A percentile compares a stretch with the other conserved stretches of the same genome.
phyloP scores from a whole-genome alignment of 257 asterid species.

The Jacaranda mimosifolia region DNA sequence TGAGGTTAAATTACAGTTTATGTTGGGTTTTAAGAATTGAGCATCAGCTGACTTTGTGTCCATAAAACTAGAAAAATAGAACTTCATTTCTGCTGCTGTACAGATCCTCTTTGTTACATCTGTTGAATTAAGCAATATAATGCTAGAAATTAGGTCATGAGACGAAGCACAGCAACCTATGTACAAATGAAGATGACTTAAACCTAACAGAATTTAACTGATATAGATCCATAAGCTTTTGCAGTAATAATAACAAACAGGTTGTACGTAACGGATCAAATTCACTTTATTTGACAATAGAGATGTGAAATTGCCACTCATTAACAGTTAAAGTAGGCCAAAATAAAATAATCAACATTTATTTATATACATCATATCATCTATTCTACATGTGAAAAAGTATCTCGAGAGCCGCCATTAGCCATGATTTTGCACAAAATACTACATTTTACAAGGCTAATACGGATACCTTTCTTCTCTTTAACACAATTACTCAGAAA shows the following conservation, averaged over 20 bases:
- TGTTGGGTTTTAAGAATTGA: slow-evolving; percentile 79
- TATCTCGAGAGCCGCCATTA: neutral
- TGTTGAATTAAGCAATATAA: slow-evolving; percentile 53
- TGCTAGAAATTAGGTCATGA: slow-evolving; percentile 28
- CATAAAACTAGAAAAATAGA: slow-evolving; percentile 82
- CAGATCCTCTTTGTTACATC: slow-evolving; percentile 87
- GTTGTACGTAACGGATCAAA: slow-evolving; percentile 13
- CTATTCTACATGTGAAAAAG: neutral
- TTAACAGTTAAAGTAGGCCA: neutral
- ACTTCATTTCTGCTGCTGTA: slow-evolving; percentile 96
- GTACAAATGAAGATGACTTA: slow-evolving; percentile 13
- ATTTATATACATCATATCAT: slow-evolving; percentile 1
- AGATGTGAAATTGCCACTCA: neutral
- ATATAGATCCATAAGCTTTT: slow-evolving; percentile 13
- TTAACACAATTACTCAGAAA: slow-evolving; percentile 79
- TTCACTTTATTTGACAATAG: neutral
- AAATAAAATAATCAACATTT: no score
- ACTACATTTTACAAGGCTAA: slow-evolving; percentile 11
- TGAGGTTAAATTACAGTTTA: slow-evolving; percentile 83
- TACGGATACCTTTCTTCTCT: slow-evolving; percentile 67
- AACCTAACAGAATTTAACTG: neutral
- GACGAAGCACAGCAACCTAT: neutral
- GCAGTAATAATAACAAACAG: slow-evolving; percentile 3
- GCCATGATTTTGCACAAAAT: neutral
- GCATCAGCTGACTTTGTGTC: slow-evolving; percentile 62